Evolutionary conservation across 192 early-diverging fungal genomes (phyloP).

Genomic region (Lobosporangium transversale): DNA sequence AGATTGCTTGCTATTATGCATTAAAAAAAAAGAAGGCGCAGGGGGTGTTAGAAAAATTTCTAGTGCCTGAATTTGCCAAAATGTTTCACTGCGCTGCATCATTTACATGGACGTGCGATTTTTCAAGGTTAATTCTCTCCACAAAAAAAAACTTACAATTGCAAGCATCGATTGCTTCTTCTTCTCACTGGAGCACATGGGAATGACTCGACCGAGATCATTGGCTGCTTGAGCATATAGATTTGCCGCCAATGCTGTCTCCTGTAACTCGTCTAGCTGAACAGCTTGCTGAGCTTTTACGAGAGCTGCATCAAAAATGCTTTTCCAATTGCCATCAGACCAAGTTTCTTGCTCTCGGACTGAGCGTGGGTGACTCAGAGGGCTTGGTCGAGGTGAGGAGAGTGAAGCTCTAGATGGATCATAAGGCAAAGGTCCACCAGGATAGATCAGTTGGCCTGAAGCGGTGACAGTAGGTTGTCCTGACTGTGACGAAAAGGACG

Average conservation of each 20-base stretch:
- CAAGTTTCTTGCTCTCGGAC: slow-evolving; percentile 22
- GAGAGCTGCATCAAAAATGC: slow-evolving; percentile 44
- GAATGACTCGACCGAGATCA: slow-evolving; percentile 46
- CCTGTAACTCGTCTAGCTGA: slow-evolving; percentile 44
- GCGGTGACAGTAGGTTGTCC: slow-evolving; percentile 12
- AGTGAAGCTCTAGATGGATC: slow-evolving; percentile 31
- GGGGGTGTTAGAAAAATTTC: not conserved
- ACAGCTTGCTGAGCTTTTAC: slow-evolving; percentile 51
- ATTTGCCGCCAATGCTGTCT: slow-evolving; percentile 39
- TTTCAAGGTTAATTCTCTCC: not conserved
- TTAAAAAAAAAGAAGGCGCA: not conserved
- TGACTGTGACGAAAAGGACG: slow-evolving; percentile 36
- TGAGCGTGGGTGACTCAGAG: slow-evolving; percentile 10
- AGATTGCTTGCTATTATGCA: slow-evolving; percentile 36
- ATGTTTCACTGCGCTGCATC: too few relatives aligned
- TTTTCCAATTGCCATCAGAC: slow-evolving; percentile 32
- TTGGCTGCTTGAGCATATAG: slow-evolving; percentile 49
- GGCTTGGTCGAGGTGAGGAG: slow-evolving; percentile 36
- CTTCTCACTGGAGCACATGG: slow-evolving; percentile 50
- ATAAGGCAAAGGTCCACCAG: slow-evolving; percentile 4
- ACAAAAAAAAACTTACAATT: slow-evolving; percentile 41
- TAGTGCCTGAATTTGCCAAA: slow-evolving; percentile 7
- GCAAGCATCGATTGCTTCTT: slow-evolving; percentile 51
- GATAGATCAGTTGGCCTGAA: not conserved
- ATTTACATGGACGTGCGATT: too few relatives aligned